Evolutionary conservation across 2,329 filamentous ascomycete species (phyloP), one percentile per base, ranked within the genome.

Genomic region (Nectriaceae sp.): DNA sequence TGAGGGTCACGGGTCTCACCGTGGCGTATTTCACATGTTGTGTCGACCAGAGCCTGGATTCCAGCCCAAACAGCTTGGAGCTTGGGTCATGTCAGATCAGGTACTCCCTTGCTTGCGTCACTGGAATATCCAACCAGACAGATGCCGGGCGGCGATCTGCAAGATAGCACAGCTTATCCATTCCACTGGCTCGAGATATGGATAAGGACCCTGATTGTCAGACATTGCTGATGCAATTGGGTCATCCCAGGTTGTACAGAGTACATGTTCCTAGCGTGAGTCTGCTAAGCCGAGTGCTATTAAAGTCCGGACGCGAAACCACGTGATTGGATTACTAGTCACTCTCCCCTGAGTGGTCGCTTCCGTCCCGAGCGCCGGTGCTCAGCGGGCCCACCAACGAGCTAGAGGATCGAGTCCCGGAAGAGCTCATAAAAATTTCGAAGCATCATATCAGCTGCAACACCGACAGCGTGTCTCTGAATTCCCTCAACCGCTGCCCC

Each of bases 351-450:
- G 45, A 61, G 45, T 63, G 57, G 59, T 46, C 45, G 43, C 44
- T 40, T 44, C 41, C 45, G 40, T 46, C 44, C 55, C 44, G 42
- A 40, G 42, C 21, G 36, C 44, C 46, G 38, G 40, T 43, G n/a
- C 33, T 53, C 36, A 43, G 21, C 21, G 29, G 59, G 44, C 56
- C 60, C 57, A 60, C 57, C 51, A 33, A 21, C 33, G 16, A 40
- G 37, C 49, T 44, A 48, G 42, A 52, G 47, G 44, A 45, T 46
- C 49, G 49, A 45, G 56, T 46, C 39, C 40, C 38, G 46, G 44
- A 47, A 60, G 50, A 64, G 63, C 62, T 67, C 64, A 62, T 59
- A 65, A 70, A 70, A 70, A 67, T 67, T 70, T 70, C 66, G 52
- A 61, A 61, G 56, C 55, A 61, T 62, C 60, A 62, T 57, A 49